These are phyloP conservation scores for Suillus hirtellus DNA, from an alignment of 768 basidiomycete species.

Conservation along the genomic window DNA sequence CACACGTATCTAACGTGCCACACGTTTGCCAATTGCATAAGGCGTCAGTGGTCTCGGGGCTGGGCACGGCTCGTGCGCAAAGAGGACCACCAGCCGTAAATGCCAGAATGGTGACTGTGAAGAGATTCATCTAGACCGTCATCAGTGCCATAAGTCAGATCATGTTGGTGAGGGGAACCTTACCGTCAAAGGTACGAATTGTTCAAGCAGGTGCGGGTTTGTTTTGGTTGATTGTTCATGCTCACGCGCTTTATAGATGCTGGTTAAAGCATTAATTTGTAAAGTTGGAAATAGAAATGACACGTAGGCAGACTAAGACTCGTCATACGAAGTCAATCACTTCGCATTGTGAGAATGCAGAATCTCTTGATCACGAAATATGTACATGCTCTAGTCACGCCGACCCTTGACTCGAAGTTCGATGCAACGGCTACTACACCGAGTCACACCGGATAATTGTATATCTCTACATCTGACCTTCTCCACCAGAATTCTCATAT, in stretches of 20 bases:
- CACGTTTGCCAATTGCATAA: slow-evolving; percentile 11
- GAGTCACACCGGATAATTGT: neutral
- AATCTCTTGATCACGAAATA: neutral
- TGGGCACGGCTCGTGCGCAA: neutral
- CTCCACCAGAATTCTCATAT: neutral
- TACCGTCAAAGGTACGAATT: neutral
- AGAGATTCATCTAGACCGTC: neutral
- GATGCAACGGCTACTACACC: neutral
- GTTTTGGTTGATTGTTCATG: neutral
- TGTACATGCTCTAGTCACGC: neutral
- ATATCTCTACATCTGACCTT: neutral
- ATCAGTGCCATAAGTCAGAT: neutral
- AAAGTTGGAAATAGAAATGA: neutral
- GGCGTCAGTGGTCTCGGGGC: neutral
- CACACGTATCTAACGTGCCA: neutral
- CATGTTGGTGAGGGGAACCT: neutral
- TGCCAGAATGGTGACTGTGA: neutral
- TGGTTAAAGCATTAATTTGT: neutral
- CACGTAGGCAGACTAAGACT: neutral
- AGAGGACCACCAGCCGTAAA: neutral
- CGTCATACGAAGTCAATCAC: too few species aligned
- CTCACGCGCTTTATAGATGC: neutral
- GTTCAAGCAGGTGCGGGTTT: neutral
- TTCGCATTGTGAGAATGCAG: neutral
- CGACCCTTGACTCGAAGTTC: neutral